Conservation (phyloP, 1,284 basidiomycete genomes). For the Microbotryum silenes-acaulis region DNA sequence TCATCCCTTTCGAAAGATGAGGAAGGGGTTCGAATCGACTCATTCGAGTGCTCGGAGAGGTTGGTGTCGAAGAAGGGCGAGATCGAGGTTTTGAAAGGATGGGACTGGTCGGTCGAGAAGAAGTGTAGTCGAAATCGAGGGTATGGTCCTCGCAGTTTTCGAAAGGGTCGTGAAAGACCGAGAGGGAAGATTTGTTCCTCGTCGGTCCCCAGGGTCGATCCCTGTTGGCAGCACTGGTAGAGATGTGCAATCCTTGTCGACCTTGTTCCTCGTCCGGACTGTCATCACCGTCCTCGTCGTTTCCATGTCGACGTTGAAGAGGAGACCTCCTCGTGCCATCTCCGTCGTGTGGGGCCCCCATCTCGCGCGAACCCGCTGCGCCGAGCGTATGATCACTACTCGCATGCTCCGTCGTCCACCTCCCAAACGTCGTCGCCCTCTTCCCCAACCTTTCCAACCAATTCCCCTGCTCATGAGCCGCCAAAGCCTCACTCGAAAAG, state of each 20-base stretch:
- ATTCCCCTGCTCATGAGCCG: no score
- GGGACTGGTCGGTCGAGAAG: neutral
- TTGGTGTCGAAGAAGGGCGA: neutral
- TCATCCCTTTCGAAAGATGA: neutral
- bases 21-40: neutral
- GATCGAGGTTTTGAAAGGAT: neutral
- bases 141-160: neutral
- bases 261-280: neutral
- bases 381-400: no score
- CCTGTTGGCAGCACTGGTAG: no score
- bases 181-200: neutral
- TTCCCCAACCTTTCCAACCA: no score
- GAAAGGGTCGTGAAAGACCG: slow-evolving; percentile 1
- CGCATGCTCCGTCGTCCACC: no score
- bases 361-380: no score
- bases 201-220: neutral
- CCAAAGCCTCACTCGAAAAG: no score
- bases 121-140: slow-evolving; percentile 4
- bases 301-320: no score
- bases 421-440: no score
- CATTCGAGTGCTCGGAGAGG: neutral
- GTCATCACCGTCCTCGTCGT: neutral
- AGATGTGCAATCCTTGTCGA: neutral
- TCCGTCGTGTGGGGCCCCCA: no score
- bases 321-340: no score